Evolutionary conservation across 495 filamentous ascomycete species (phyloP), one percentile per base, ranked within the genome.

Genomic region (Penicillium mononematosum): DNA sequence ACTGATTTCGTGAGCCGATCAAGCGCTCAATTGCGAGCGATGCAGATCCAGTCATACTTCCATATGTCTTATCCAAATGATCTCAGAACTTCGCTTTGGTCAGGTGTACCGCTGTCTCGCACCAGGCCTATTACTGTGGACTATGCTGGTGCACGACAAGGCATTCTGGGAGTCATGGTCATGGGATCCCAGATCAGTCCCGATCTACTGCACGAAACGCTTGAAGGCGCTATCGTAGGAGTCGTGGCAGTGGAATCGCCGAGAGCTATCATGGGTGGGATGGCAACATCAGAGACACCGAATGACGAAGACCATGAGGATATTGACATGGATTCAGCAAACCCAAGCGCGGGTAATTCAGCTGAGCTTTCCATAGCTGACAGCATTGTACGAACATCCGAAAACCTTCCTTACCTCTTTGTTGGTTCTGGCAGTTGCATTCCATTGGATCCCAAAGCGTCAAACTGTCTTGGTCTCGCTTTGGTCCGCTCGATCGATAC

Each of bases 31-130:
- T 68, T 91, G 5, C 81, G 90, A 50, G 80, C 83, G 25, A 92
- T 95, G 89, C 88, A 92, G 59, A 87, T 82, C 22, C 83, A 90
- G 65, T 88, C 90, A 0, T 92, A 92, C 59, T 92, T 95, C 68
- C 85, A 90, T 66, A 62, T 75, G 41, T 74, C 66, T 16, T 73
- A 72, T 11, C 62, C 70, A 9, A 63, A 64, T 39, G 68, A 62
- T 20, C 42, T 74, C 29, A 64, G 53, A 16, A 71, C 69, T 42
- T 68, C 75, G 0, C 55, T 74, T 12, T 88, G 83, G 81, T 67
- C 72, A 32, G 65, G 67, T 16, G 68, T 65, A 3, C 81, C 83
- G 0, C 63, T 87, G 3, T 78, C 74, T 9, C 68, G 68, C 25
- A 63, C 67, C 29, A 68, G 68, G 16, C 84, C 85, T 0, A 81